Evolutionary conservation across 2,329 filamentous ascomycete species (phyloP), one percentile per base, ranked within the genome.

Genomic region (Daldinia eschscholtzii): DNA sequence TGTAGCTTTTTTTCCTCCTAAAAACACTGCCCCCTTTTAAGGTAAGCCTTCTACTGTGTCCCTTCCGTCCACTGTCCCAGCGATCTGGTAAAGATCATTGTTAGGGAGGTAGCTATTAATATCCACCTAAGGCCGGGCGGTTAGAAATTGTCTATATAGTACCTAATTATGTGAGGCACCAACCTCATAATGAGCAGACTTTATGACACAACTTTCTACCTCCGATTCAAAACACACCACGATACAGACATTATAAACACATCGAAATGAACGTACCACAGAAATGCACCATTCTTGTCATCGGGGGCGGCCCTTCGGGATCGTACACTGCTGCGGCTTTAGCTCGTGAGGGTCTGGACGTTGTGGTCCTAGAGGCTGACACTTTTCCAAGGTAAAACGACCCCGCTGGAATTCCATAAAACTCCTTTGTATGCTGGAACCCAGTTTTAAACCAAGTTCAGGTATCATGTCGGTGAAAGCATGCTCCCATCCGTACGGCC

Each of bases 231-330:
- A 12, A 50, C 23, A 6, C 4, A 50, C 46, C 6, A 7, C 20
- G 0, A 30, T 50, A 50, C 13, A 28, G 13, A 28, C 13, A 3
- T 15, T 4, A 6, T 15, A n/a, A 1, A 50, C n/a, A 28, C 23
- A 13, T 35, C 9, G 37, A 23, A 2, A 70, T 70, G 67, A 61
- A 60, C 26, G 18, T 70, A 42, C 67, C 67, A 0, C 10, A 50
- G 42, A 46, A 55, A 12, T 68, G 64, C n/a, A 66, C 61, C 20
- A 37, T 68, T n/a, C 62, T 70, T 9, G 80, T 85, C 6, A 70
- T 84, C 1, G 83, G 83, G 4, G 83, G 81, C 23, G 83, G 83
- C 4, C 83, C 83, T 5, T 82, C 72, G 0, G 83, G 84, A 2
- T 85, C 84, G 0, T 85, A 83, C 61, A 67, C 82, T 1, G 82